Base-by-base conservation (phyloP, 441 rosid species). In the Croton setiger region DNA sequence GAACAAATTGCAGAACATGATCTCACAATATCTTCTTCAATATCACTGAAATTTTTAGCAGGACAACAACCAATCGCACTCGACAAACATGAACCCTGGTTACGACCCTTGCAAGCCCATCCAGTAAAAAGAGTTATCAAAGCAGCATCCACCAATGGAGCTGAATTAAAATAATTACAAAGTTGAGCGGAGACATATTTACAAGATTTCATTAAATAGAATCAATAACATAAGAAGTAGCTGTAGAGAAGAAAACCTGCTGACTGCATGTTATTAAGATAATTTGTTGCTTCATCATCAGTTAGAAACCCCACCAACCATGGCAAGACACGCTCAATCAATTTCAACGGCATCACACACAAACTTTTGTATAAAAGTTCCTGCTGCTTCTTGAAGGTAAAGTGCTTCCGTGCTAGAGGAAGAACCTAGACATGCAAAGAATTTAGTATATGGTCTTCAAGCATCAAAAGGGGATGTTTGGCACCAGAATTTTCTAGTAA, bases 71-170 rank as follows among this genome's bases (percentile, higher is more conserved):
- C 87, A 63, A 63, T 70, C 64, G 79, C 85, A 74, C 72, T 79
- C 61, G 91, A 72, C 36, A 86, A 71, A 66, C 82, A 81, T 69
- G 77, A 76, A 67, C 85, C 82, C 20, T 79, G 75, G 53, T 64
- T 72, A 63, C 70, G 83, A 67, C 92, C 88, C 79, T 87, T 85
- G 79, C 92, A 85, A 47, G 87, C 90, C 92, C 90, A 87, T 61
- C 90, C 90, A 76, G 87, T 74, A 76, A 87, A 85, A 64, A 87
- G 85, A 47, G 90, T 85, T 33, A 87, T 81, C 53, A 87, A 72
- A 11, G 90, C 88, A 41, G 75, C 59, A 74, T 87, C 87, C 9
- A 80, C 65, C 4, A 74, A 57, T 44, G 92, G 86, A 71, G 92
- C 92, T 87, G 87, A 66, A 79, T 18, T 58, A 71, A 55, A 55